Base-by-base conservation (phyloP, 1,284 basidiomycete species). In the Volvariella volvacea region DNA sequence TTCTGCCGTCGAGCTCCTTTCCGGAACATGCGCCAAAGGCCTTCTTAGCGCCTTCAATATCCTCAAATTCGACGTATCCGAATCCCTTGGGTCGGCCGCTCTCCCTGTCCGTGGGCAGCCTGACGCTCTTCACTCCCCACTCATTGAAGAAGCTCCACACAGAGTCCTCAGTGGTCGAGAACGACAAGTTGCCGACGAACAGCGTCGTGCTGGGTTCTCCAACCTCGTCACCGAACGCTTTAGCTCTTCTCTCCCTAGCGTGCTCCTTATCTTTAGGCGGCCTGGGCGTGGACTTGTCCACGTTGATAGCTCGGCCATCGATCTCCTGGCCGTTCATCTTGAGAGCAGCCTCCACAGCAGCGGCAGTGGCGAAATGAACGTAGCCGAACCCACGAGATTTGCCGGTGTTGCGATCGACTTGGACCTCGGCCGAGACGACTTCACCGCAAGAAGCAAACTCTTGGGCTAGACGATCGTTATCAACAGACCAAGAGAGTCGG, bases 401-500 rank as follows among this genome's bases (percentile, higher is more conserved):
- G 55, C 91, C 88, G 21, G 86, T 80, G 53, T 87, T 83, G 52
- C 92, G 89, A 66, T 99, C 93, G 67, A 85, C 87, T 67, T 93
- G 88, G 50, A 99, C 93, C 22, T 81, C 84, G 12, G 92, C 92
- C 30, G 81, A 83, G 52, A 84, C 76, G 53, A 99, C 81, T 64
- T 93, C 87, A 49, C 95, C 95, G 59, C 84, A 94, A 44, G 78
- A 73, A 41, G 84, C 82, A 57, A 99, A 98, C 66, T 97, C 95
- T 64, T 83, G 78, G 44, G 84, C 80, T 53, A 99, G 83, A 79
- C 93, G 92, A 66, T 97, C 95, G 64, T 93, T 89, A 74, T 98
- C 95, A 54, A 99, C 86, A 64, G 92, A 93, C 93, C 93, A 99
- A 25, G 92, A 95, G 42, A 99, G 78, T 52, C 82, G 81, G 45